A percentile compares a stretch with the other conserved stretches of the same genome.
Conservation (phyloP, 176 grass and related monocot genomes). For the Aegilops sharonensis region DNA sequence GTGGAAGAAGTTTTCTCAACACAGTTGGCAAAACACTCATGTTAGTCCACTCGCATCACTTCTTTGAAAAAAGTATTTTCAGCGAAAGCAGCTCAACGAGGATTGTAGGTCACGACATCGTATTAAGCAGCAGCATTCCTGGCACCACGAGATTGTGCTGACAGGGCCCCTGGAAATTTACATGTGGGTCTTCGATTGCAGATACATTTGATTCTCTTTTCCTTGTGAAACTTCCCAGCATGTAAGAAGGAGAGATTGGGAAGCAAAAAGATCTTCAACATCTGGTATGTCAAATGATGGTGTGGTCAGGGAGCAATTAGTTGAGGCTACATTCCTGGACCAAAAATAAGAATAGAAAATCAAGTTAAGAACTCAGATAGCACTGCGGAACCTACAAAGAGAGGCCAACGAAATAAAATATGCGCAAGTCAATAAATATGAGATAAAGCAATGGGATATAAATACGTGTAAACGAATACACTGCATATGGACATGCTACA, state of each 20-base stretch:
- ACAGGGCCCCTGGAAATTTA: slow-evolving; percentile 64
- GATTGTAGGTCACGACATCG: neutral
- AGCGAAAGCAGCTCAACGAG: neutral
- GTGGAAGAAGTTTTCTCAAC: neutral
- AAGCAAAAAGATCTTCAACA: slow-evolving; percentile 55
- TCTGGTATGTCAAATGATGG: slow-evolving; percentile 76
- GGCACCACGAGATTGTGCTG: slow-evolving; percentile 38
- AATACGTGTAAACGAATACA: neutral
- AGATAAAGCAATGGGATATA: neutral
- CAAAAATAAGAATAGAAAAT: neutral
- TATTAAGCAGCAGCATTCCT: slow-evolving; percentile 27
- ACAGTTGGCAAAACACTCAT: neutral
- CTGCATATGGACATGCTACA: neutral
- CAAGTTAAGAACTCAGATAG: slow-evolving; percentile 14
- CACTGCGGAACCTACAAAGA: neutral
- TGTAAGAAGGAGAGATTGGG: neutral
- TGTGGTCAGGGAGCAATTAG: slow-evolving; percentile 32
- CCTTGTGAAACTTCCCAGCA: slow-evolving; percentile 46
- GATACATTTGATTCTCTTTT: slow-evolving; percentile 87
- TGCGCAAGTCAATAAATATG: neutral
- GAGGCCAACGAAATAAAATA: neutral
- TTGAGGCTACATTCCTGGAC: slow-evolving; percentile 19
- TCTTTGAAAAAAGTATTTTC: neutral
- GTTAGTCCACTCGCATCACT: neutral
- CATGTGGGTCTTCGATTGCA: slow-evolving; percentile 16